Base-by-base conservation (phyloP, 352 stramenopile genomes). In the Pythium phragmiticola region DNA sequence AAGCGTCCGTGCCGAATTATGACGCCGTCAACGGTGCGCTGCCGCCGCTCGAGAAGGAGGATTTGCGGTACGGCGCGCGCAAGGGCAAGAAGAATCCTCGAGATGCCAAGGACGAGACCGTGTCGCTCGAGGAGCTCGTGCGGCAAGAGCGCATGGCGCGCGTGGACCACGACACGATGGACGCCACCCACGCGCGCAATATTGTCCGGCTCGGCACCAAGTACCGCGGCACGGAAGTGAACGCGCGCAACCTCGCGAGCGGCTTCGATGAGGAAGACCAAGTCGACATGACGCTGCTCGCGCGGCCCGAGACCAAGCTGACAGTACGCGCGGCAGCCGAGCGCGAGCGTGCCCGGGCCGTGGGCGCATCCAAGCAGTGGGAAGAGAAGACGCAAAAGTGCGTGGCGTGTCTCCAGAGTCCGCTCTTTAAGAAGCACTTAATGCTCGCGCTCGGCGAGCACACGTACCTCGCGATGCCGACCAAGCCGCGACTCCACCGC, bases 201-300 rank as follows among this genome's bases (percentile, higher is more conserved):
- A 90, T 95, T 54, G 12, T 95, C 36, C 82, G 86, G 0, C 64
- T 95, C 0, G 86, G 86, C 3, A 75, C 82, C 17, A 80, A 77
- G 12, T 95, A 91, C 71, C 80, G 88, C 56, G 82, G 84, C 28
- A 88, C 70, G 0, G 82, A 92, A 68, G 72, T 79, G 33, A 90
- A 79, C 26, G 72, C 74, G 13, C 71, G 70, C 14, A 91, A 84
- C 23, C 62, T 89, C 14, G 80, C 82, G 3, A 95, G 86, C 42
- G 84, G 84, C 12, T 90, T 95, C 62, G 86, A 92, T 42, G 86
- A 95, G 51, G 87, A 94, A 41, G 83, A 92, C 19, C 74, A 89
- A 68, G 67, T 94, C 9, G 78, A 91, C 54, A 87, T 74, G 64
- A 83, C 71, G 37, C 77, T 93, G 77, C 57, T 90, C 30, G 57